Base-by-base conservation (phyloP, 2,329 filamentous ascomycete genomes). In the Calonectria montana region DNA sequence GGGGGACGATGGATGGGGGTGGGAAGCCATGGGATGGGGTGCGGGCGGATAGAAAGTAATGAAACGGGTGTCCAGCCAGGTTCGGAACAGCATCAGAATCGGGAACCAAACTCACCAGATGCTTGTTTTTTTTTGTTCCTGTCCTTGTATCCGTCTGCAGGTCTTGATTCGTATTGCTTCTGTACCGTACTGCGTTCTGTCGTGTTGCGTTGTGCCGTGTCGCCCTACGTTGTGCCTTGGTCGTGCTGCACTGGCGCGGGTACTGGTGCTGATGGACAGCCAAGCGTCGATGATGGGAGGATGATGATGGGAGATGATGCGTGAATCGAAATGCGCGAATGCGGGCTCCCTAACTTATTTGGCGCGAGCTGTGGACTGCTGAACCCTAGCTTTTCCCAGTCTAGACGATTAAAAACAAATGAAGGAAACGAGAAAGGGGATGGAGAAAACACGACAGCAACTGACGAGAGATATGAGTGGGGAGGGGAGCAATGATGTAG, bases 31-130 rank as follows among this genome's bases (percentile, higher is more conserved):
- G 53, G 59, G 50, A 61, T 61, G 57, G 59, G 59, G 48, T 69
- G 59, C 65, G 65, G 53, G 48, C 65, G 65, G 37, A 50, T 65
- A 50, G 69, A 71, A 61, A 59, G 53, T 35, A 71, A 65, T 59
- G 65, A 47, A 47, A 45, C 69, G 50, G 63, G 69, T 53, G 50
- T 61, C 48, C 57, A 63, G 62, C 62, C 53, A 68, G 16, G 55
- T 57, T 61, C 45, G 55, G 55, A 62, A 50, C 65, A 62, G 47
- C 43, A 63, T 63, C 45, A 55, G 48, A 53, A 67, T 68, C 47
- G 63, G 45, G 27, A 43, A 63, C 45, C 45, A 64, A 31, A 55
- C 69, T 67, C 18, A 67, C 69, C 55, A 57, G 64, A 59, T 59
- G 53, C 39, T 71, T 67, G 48, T 50, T 35, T 67, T 67, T 39